Evolutionary conservation across 2,329 filamentous ascomycete genomes (phyloP).

Genomic region (Neophaeococcomyces mojaviensis): DNA sequence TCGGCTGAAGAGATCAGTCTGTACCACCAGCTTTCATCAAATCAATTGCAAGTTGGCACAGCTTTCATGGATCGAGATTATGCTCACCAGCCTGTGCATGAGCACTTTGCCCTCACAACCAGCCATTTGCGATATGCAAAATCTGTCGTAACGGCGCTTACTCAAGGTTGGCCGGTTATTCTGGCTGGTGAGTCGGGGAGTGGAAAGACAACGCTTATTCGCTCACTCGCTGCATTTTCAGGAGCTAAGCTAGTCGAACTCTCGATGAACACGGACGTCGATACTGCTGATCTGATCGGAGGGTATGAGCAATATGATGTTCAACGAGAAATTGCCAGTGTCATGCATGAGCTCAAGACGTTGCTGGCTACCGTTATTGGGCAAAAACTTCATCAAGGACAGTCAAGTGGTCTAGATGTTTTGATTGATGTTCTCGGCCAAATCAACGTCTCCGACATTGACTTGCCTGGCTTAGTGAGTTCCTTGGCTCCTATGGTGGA

Average conservation of each 20-base stretch:
- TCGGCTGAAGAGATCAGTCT: slow-evolving; percentile 42
- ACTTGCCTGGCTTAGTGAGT: too few species aligned
- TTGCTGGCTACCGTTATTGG: slow-evolving; percentile 41
- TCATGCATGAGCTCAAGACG: slow-evolving; percentile 46
- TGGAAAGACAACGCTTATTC: slow-evolving; percentile 76
- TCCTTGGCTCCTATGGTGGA: too few species aligned
- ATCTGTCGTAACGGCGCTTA: slow-evolving; percentile 77
- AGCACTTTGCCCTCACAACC: slow-evolving; percentile 29
- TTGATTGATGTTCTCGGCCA: too few species aligned
- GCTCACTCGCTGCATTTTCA: slow-evolving; percentile 69
- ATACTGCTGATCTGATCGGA: slow-evolving; percentile 94
- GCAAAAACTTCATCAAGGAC: background rate
- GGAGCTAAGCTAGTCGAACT: slow-evolving; percentile 74
- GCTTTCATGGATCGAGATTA: slow-evolving; percentile 59
- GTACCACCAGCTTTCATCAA: slow-evolving; percentile 61
- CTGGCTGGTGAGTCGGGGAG: slow-evolving; percentile 76
- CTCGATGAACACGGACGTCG: slow-evolving; percentile 87
- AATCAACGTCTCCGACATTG: too few species aligned
- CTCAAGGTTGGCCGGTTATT: slow-evolving; percentile 81
- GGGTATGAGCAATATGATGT: slow-evolving; percentile 93
- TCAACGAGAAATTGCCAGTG: slow-evolving; percentile 60
- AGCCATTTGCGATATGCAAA: slow-evolving; percentile 63
- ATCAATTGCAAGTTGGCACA: slow-evolving; percentile 70
- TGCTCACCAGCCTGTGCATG: slow-evolving; percentile 29
- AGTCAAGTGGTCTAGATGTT: too few species aligned